Conservation (phyloP, 306 rosid species). For the Carpinus fangiana region DNA sequence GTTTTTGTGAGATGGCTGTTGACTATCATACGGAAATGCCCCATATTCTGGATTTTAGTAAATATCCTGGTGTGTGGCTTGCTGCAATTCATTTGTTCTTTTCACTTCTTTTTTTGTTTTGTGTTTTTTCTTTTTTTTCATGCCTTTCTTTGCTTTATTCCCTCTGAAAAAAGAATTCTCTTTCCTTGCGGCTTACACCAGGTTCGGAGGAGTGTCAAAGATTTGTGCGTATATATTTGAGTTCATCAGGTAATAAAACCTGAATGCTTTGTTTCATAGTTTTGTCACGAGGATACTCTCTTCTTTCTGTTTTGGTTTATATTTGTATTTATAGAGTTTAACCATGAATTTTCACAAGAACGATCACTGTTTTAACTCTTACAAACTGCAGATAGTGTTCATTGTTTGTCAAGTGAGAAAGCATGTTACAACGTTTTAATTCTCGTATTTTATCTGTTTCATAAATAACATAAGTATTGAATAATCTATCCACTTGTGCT, state of each 20-base stretch:
- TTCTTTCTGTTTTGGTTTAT: background rate
- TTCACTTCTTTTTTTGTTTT: background rate
- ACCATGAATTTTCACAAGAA: background rate
- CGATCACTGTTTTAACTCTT: background rate
- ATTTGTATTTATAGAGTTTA: background rate
- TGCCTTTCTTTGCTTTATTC: background rate
- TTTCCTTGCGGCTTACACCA: constrained; percentile 20
- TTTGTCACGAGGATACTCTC: background rate
- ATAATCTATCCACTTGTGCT: background rate
- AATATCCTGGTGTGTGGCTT: constrained; percentile 64
- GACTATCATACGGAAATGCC: constrained; percentile 81
- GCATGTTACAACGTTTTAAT: background rate
- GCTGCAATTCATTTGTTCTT: background rate
- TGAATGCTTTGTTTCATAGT: background rate
- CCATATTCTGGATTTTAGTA: constrained; percentile 61
- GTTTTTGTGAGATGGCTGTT: constrained; percentile 84
- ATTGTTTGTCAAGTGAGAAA: background rate
- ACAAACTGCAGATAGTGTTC: constrained; percentile 12
- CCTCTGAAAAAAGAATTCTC: background rate
- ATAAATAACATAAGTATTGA: background rate
- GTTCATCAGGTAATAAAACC: constrained; percentile 46
- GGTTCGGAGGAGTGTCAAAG: constrained; percentile 69
- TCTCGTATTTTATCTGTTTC: background rate
- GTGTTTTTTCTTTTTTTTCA: background rate
- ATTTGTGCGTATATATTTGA: constrained; percentile 54